Conservation (phyloP, 441 rosid species). For the Raphanus hybrid region DNA sequence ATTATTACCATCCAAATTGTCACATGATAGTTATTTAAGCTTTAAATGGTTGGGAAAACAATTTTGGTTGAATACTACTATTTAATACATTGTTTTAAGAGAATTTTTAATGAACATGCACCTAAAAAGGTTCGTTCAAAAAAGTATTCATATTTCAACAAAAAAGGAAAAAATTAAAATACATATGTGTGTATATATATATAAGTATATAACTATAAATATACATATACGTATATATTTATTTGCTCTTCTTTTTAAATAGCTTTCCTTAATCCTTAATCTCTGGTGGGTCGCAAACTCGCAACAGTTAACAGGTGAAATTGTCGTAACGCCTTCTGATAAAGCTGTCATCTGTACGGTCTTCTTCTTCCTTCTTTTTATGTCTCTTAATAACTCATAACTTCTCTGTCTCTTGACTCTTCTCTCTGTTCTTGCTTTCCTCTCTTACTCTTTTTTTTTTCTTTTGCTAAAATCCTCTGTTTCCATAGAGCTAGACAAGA, state of each 20-base stretch:
- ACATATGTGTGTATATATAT: too few species aligned
- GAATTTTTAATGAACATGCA: not conserved
- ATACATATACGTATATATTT: not conserved
- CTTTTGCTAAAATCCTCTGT: not conserved
- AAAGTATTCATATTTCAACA: slow-evolving; percentile 5
- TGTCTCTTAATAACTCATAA: not conserved
- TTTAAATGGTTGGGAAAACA: not conserved
- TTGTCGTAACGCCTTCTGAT: slow-evolving; percentile 38
- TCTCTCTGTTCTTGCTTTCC: not conserved
- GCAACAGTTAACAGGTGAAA: slow-evolving; percentile 45
- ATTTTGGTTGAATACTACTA: slow-evolving; percentile 20
- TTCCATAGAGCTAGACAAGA: not conserved
- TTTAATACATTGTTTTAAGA: not conserved
- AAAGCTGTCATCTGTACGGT: slow-evolving; percentile 23
- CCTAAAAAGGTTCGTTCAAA: slow-evolving; percentile 13
- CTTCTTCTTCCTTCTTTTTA: slow-evolving; percentile 27
- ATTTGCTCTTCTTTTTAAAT: not conserved
- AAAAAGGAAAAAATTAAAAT: too few species aligned
- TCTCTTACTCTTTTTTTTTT: too few species aligned
- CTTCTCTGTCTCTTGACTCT: slow-evolving; percentile 10
- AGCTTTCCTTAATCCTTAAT: slow-evolving; percentile 32
- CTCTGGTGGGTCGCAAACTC: slow-evolving; percentile 36
- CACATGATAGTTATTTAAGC: not conserved
- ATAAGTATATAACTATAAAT: too few species aligned
- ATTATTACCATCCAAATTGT: not conserved